Evolutionary conservation across 2,329 filamentous ascomycete species (phyloP).

Genomic region (Ascosphaera pollenicola): DNA sequence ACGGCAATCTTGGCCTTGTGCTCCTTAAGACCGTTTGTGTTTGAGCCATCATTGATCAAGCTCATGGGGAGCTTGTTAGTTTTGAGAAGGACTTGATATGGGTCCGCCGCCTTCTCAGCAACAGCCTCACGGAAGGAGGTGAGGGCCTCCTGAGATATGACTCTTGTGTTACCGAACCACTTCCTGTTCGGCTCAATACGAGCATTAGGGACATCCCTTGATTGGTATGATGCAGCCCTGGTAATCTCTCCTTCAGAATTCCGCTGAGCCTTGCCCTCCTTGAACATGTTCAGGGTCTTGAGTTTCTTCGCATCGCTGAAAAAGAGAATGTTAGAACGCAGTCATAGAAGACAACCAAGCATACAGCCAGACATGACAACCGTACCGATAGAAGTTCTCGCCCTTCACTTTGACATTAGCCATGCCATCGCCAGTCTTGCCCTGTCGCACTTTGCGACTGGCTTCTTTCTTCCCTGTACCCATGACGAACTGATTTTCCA

Average conservation of each 20-base stretch:
- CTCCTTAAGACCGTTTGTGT: slow-evolving; percentile 68
- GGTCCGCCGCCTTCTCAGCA: slow-evolving; percentile 70
- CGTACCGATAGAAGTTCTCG: slow-evolving; percentile 89
- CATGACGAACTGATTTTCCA: slow-evolving; percentile 41
- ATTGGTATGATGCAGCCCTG: slow-evolving; percentile 67
- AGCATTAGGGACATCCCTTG: slow-evolving; percentile 56
- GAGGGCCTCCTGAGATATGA: slow-evolving; percentile 75
- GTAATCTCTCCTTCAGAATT: slow-evolving; percentile 70
- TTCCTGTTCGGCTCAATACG: slow-evolving; percentile 89
- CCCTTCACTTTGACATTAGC: slow-evolving; percentile 82
- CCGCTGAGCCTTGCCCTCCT: slow-evolving; percentile 61
- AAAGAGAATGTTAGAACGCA: not conserved
- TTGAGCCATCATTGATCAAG: slow-evolving; percentile 59
- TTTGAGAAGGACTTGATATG: slow-evolving; percentile 87
- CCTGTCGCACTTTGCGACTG: slow-evolving; percentile 60
- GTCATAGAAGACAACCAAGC: slow-evolving; percentile 3
- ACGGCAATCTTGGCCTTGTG: slow-evolving; percentile 88
- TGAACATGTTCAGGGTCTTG: slow-evolving; percentile 74
- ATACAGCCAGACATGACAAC: not conserved
- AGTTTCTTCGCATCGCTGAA: slow-evolving; percentile 55
- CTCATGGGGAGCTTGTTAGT: slow-evolving; percentile 95
- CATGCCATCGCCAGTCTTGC: slow-evolving; percentile 69
- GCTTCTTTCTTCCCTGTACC: slow-evolving; percentile 85
- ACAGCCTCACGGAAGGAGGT: slow-evolving; percentile 78
- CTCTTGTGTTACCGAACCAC: slow-evolving; percentile 91